Conservation (phyloP, 2,329 filamentous ascomycete genomes). For the Phaeosphaeria sp. region DNA sequence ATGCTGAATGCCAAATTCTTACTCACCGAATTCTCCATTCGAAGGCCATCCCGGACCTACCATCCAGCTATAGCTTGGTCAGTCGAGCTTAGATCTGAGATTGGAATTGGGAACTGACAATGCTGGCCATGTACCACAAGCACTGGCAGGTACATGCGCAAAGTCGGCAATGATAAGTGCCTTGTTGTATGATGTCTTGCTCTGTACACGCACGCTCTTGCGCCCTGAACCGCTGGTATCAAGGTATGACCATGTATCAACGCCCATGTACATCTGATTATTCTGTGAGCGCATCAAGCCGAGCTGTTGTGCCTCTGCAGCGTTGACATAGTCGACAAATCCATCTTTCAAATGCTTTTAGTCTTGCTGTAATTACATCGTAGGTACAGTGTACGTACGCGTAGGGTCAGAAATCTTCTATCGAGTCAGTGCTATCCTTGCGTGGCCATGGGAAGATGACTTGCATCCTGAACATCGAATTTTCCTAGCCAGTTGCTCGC, state of each 20-base stretch:
- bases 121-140: constrained; percentile 49
- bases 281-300: constrained; percentile 42
- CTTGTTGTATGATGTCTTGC: constrained; percentile 45
- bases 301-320: constrained; percentile 37
- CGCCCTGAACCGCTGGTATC: constrained; percentile 43
- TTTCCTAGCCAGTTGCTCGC: constrained; percentile 47
- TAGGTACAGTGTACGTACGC: constrained; percentile 23
- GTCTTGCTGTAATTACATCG: neutral
- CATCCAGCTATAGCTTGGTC: constrained; percentile 41
- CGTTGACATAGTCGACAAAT: constrained; percentile 47
- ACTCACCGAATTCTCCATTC: constrained; percentile 44
- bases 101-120: constrained; percentile 25
- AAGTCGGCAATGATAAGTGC: constrained; percentile 50
- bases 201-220: constrained; percentile 45
- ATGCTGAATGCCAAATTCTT: neutral
- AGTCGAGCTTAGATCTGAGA: constrained; percentile 1
- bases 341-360: constrained; percentile 31
- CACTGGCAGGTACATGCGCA: constrained; percentile 46
- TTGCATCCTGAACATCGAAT: constrained; percentile 43
- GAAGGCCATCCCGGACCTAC: constrained; percentile 50
- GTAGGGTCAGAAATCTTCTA: constrained; percentile 44
- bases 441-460: neutral
- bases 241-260: constrained; percentile 39
- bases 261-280: constrained; percentile 48
- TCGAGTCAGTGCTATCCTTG: neutral